Evolutionary conservation across 2,329 filamentous ascomycete genomes (phyloP).

Genomic region (Penicillium sp.): DNA sequence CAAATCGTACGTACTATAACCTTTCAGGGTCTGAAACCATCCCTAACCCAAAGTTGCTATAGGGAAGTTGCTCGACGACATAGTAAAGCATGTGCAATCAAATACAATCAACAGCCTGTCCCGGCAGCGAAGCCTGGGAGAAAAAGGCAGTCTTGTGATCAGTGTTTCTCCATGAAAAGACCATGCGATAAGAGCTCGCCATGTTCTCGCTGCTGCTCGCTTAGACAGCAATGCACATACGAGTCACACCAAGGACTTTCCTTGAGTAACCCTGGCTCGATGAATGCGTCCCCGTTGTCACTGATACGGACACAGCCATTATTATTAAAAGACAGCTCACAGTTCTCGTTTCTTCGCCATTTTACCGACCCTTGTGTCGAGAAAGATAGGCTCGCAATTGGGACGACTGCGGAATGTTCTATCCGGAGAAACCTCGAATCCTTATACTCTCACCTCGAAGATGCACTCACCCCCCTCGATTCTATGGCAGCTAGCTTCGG

Average conservation of each 20-base stretch:
- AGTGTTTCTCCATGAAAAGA: conserved; percentile 32
- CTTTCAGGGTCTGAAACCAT: neutral
- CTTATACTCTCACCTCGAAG: conserved; percentile 33
- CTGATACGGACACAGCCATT: conserved; percentile 1
- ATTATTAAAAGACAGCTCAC: conserved; percentile 14
- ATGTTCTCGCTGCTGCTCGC: conserved; percentile 31
- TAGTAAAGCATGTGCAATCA: conserved; percentile 35
- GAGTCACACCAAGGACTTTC: conserved; percentile 11
- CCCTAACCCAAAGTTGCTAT: neutral
- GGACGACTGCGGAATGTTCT: conserved; percentile 36
- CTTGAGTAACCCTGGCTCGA: neutral
- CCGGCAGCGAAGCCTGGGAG: conserved; percentile 34
- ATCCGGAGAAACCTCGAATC: conserved; percentile 33
- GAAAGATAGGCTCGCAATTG: conserved; percentile 35
- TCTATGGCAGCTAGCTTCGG: conserved; percentile 22
- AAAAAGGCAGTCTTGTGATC: conserved; percentile 36
- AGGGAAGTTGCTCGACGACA: conserved; percentile 39
- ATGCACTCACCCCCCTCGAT: conserved; percentile 30
- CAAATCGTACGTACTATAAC: conserved; percentile 27
- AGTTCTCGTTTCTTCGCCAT: conserved; percentile 35
- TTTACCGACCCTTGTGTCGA: conserved; percentile 35
- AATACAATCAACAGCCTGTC: conserved; percentile 33
- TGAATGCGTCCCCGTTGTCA: conserved; percentile 11
- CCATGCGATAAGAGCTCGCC: conserved; percentile 32
- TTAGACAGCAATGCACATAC: conserved; percentile 30